Evolutionary conservation across 148 eudicot species (phyloP), one percentile per base, ranked within the genome.

Genomic region (Dysphania ambrosioides): DNA sequence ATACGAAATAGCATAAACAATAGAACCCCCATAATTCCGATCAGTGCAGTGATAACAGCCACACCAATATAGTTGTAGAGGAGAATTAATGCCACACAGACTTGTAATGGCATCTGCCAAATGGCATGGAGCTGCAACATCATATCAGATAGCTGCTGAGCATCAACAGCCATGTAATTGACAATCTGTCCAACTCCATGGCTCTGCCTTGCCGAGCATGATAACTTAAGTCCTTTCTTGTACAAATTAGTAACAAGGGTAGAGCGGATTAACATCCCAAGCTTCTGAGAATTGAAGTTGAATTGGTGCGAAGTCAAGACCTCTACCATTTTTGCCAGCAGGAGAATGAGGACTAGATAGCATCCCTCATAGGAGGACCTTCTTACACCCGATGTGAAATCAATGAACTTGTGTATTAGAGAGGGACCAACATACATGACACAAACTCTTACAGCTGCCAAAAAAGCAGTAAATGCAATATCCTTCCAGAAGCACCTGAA

Each of bases 171-270:
- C 98, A 95, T 95, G 66, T 92, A 95, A 80, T 95, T 95, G 58
- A 95, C 97, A 72, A 90, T 95, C 62, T 90, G 97, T 23, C 98
- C 98, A 59, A 92, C 90, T 57, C 97, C 98, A 72, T 94, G 98
- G 44, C 77, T 81, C 55, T 94, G 97, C 56, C 98, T 74, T 30
- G 97, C 91, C 0, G 98, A 94, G 79, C 93, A 86, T 0, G 98
- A 83, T 13, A 94, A 35, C 72, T 87, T 81, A 4, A 94, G 77
- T 9, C 97, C 98, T 80, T 94, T 94, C 80, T 85, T 90, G 78
- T 94, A 94, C 49, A 94, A 78, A 38, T 89, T 92, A 9, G 98
- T 92, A 11, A 95, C 77, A 0, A 95, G 88, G 19, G 96, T 73
- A 12, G 92, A 89, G 3, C 98, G 87, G 53, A 95, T 92, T 10